Evolutionary conservation across 768 basidiomycete species (phyloP), one percentile per base, ranked within the genome.

Genomic region (Pulveroboletus sp.): DNA sequence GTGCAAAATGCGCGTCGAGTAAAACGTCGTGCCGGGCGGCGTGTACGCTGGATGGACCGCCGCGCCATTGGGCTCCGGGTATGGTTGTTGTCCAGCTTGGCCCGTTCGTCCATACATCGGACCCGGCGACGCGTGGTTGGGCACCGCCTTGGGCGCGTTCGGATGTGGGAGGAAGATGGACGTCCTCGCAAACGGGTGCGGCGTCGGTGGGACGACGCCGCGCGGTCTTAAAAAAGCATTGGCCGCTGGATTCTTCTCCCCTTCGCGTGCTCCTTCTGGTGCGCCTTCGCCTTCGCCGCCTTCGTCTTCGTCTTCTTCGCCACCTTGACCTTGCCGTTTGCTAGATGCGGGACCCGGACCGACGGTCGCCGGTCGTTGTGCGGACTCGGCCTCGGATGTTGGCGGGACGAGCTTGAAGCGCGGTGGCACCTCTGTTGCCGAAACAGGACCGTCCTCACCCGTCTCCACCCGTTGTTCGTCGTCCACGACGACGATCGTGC

Each of bases 41-140:
- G 42, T 47, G 3, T 34, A 22, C 6, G 22, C n/a, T n/a, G n/a
- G n/a, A n/a, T n/a, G n/a, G n/a, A n/a, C n/a, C 34, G 38, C 55
- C 36, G 47, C 17, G 13, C 54, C 6, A 6, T 29, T 12, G 27
- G 27, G 27, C 12, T 12, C 27, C 56, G 19, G 45, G 27, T 29
- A 30, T 50, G 31, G 46, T 32, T 10, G 58, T 53, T 11, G 20
- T 39, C 22, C 55, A 49, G 55, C 47, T 17, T 65, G 69, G 19
- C 50, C 19, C 43, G 53, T 38, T 43, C 76, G 75, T 43, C 79
- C 77, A 61, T 81, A 85, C 80, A 85, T 79, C 4, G 82, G 83
- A 0, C 82, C 82, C 2, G 68, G 64, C 2, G 62, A 63, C 14
- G 51, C 60, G 36, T 23, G 16, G 12, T 42, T 22, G 16, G 22